A percentile compares a stretch with the other conserved stretches of the same genome.
Conservation (phyloP, 208 protist species). For the Lotmaria passim region DNA sequence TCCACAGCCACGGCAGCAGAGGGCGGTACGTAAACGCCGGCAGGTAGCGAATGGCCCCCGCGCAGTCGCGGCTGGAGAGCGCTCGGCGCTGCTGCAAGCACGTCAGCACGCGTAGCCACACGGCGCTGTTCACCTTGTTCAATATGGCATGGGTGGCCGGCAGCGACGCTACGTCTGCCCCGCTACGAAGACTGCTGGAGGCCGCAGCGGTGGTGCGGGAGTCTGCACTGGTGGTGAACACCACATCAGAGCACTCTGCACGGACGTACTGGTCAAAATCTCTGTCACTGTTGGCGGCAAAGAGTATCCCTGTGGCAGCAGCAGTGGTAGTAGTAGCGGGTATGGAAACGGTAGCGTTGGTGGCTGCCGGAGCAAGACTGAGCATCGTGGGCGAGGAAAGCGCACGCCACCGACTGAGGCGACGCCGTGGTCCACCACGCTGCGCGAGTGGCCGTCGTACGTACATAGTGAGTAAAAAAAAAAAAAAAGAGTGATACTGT, state of each 20-base stretch:
- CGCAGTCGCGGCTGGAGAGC: conserved; percentile 38
- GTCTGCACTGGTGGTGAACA: neutral
- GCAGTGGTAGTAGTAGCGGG: too few species aligned
- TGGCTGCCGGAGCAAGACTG: neutral
- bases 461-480: conserved; percentile 2
- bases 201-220: too few species aligned
- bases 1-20: conserved; percentile 67
- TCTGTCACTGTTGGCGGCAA: neutral
- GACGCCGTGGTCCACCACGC: neutral
- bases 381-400: neutral
- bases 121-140: conserved; percentile 41
- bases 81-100: conserved; percentile 50
- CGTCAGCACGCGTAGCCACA: conserved; percentile 49
- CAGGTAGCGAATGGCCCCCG: conserved; percentile 47
- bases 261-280: conserved; percentile 23
- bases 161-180: conserved; percentile 8
- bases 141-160: conserved; percentile 31
- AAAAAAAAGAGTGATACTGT: neutral
- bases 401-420: conserved; percentile 2
- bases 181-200: conserved; percentile 23
- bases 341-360: neutral
- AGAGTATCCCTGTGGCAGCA: too few species aligned
- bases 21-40: conserved; percentile 45
- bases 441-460: conserved; percentile 15
- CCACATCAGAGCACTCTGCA: conserved; percentile 9